A percentile compares a stretch with the other conserved stretches of the same genome.
Evolutionary conservation across 352 stramenopile genomes (phyloP).

Genomic region (Globisporangium splendens): DNA sequence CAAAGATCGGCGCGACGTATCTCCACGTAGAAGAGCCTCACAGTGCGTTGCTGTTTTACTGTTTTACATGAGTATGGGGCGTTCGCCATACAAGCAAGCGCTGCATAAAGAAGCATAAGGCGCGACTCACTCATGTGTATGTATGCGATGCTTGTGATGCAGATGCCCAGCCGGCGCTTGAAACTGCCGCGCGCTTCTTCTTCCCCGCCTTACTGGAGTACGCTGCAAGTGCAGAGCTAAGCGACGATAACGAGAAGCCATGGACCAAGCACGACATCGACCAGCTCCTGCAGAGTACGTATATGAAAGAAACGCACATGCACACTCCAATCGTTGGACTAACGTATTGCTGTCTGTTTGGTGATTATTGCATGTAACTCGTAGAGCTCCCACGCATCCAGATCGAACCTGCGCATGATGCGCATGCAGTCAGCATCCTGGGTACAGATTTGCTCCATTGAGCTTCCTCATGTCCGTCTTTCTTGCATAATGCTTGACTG

Average conservation of each 20-base stretch:
- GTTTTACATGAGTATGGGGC: constrained; percentile 3
- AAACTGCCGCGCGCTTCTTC: constrained; percentile 34
- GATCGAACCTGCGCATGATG: constrained; percentile 12
- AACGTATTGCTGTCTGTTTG: background rate
- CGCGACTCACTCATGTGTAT: no score
- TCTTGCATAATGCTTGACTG: background rate
- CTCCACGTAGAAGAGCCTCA: constrained; percentile 62
- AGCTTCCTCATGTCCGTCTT: background rate
- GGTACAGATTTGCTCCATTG: background rate
- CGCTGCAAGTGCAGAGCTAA: constrained; percentile 13
- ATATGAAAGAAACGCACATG: background rate
- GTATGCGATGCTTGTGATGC: no score
- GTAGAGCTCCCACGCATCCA: constrained; percentile 22
- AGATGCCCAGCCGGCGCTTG: constrained; percentile 60
- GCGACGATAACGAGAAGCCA: constrained; percentile 14
- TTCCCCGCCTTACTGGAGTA: constrained; percentile 39
- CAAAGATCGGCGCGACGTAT: constrained; percentile 41
- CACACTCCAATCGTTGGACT: background rate
- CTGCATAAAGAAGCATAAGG: no score
- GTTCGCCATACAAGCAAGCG: background rate
- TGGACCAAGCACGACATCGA: constrained; percentile 15
- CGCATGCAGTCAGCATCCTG: constrained; percentile 21
- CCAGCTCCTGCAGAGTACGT: background rate
- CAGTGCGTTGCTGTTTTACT: constrained; percentile 25
- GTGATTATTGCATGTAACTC: background rate